phyloP scores from a whole-genome alignment of 1,139 yeast species.

The Sugiyamaella castrensis region DNA sequence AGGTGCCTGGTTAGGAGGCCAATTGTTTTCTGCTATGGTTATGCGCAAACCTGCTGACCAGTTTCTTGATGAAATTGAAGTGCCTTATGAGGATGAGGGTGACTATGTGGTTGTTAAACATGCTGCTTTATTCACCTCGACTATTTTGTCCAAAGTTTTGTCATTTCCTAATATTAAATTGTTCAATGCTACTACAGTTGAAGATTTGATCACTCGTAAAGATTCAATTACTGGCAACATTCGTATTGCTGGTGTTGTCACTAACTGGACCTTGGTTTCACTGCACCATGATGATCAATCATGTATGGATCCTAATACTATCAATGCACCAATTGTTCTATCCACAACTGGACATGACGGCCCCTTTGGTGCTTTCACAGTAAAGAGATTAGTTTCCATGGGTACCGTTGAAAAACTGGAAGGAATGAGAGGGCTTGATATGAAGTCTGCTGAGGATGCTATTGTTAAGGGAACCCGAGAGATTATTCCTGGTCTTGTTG shows the following conservation, averaged over 20 bases:
- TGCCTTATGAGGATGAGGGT: conserved; percentile 75
- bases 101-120: conserved; percentile 78
- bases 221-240: conserved; percentile 52
- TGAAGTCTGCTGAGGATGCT: conserved; percentile 75
- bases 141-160: conserved; percentile 65
- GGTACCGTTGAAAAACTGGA: conserved; percentile 49
- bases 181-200: conserved; percentile 80
- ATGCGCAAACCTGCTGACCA: conserved; percentile 73
- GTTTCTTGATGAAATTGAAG: conserved; percentile 61
- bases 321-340: conserved; percentile 66
- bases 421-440: conserved; percentile 77
- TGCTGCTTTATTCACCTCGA: conserved; percentile 75
- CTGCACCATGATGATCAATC: conserved; percentile 75
- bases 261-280: conserved; percentile 78
- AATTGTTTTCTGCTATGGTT: conserved; percentile 74
- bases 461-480: conserved; percentile 70
- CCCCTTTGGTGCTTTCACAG: conserved; percentile 81
- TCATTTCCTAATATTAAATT: conserved; percentile 71
- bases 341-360: conserved; percentile 83
- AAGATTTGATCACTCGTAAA: conserved; percentile 71
- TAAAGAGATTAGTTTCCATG: conserved; percentile 46
- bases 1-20: conserved; percentile 82
- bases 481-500: conserved; percentile 67
- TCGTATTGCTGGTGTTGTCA: conserved; percentile 74
- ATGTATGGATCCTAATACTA: conserved; percentile 83